Percentiles rank a stretch among this genome's conserved stretches.
Conservation (phyloP, 1,284 basidiomycete species). For the Fistulinella cinereoalba region DNA sequence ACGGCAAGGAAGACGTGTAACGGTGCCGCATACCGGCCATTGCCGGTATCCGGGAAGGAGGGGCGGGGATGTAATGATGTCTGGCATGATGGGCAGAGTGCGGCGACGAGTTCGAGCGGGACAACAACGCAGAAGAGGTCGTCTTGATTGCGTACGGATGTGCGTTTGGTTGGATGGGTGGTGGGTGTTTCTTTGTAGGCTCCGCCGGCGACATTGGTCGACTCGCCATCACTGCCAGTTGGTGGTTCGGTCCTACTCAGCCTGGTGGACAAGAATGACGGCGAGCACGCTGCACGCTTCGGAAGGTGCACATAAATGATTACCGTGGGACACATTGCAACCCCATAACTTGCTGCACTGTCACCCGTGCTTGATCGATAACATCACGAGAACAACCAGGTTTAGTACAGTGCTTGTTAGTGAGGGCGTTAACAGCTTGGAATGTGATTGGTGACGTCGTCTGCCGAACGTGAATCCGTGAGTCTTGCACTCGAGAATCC, state of each 20-base stretch:
- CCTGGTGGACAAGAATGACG: no score
- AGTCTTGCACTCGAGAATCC: no score
- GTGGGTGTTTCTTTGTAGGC: slow-evolving; percentile 16
- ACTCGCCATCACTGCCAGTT: slow-evolving; percentile 13
- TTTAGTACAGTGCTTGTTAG: no score
- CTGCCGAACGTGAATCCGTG: no score
- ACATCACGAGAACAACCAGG: no score
- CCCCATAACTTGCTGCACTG: no score
- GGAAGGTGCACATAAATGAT: no score
- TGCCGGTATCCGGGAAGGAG: slow-evolving; percentile 11
- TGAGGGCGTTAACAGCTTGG: no score
- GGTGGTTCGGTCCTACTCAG: background rate
- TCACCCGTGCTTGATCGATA: no score
- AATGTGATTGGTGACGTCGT: no score
- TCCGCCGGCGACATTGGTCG: slow-evolving; percentile 17
- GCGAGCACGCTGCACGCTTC: no score
- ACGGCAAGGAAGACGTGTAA: slow-evolving; percentile 26
- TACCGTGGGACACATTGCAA: no score
- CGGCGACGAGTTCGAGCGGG: slow-evolving; percentile 36
- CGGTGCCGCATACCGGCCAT: slow-evolving; percentile 16
- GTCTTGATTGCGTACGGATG: slow-evolving; percentile 41
- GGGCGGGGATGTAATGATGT: slow-evolving; percentile 34
- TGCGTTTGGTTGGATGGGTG: slow-evolving; percentile 26
- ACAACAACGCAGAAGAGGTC: slow-evolving; percentile 38
- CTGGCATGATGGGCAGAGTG: slow-evolving; percentile 22